Evolutionary conservation across 768 basidiomycete species (phyloP).

Genomic region (Dioszegia hungarica): DNA sequence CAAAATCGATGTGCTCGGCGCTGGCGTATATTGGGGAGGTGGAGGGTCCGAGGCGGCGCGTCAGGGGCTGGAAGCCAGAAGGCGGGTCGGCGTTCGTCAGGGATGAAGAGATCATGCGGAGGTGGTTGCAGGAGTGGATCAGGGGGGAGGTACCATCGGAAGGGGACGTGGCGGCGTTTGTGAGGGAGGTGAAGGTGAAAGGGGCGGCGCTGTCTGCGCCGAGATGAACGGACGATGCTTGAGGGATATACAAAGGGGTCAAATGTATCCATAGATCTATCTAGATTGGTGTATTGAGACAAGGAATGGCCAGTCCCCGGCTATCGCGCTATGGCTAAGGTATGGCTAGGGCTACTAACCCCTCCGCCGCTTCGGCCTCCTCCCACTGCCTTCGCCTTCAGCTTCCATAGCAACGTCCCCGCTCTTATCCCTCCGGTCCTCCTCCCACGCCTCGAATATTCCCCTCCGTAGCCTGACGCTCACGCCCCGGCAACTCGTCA

Average conservation of each 20-base stretch:
- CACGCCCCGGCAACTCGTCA: slow-evolving; percentile 36
- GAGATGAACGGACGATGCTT: neutral
- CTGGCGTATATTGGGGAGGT: slow-evolving; percentile 71
- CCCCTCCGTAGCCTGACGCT: slow-evolving; percentile 28
- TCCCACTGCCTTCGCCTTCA: neutral
- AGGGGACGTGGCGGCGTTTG: slow-evolving; percentile 23
- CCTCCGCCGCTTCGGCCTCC: neutral
- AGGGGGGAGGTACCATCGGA: slow-evolving; percentile 23
- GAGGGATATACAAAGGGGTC: neutral
- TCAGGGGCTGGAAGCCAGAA: slow-evolving; percentile 17
- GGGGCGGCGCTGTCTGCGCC: slow-evolving; percentile 6
- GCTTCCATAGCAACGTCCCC: neutral
- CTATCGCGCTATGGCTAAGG: too few relatives aligned
- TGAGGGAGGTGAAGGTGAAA: slow-evolving; percentile 15
- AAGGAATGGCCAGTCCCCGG: too few relatives aligned
- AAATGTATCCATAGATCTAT: too few relatives aligned
- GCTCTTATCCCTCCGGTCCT: neutral
- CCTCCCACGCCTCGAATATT: slow-evolving; percentile 27
- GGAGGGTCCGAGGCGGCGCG: slow-evolving; percentile 51
- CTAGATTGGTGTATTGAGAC: too few relatives aligned
- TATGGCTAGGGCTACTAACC: too few relatives aligned
- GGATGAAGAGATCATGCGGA: slow-evolving; percentile 33
- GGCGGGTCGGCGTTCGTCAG: slow-evolving; percentile 18
- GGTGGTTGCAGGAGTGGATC: slow-evolving; percentile 38
- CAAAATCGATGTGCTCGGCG: slow-evolving; percentile 58